These are phyloP conservation scores for Passiflora organensis DNA, from an alignment of 345 rosid genomes.

Conservation along the genomic window DNA sequence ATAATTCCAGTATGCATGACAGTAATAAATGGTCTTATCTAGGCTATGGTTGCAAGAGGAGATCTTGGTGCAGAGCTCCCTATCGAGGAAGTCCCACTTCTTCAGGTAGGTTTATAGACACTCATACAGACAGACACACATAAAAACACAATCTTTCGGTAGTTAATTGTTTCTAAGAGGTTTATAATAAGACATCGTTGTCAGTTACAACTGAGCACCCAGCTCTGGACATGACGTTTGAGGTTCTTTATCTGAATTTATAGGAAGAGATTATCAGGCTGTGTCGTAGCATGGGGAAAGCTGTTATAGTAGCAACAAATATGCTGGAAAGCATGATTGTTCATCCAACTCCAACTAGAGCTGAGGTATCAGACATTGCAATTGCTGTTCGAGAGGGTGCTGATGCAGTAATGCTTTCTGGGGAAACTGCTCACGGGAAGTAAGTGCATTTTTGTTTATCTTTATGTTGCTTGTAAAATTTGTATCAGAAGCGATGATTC, in stretches of 20 bases:
- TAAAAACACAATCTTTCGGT: too few relatives aligned
- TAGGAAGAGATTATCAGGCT: conserved; percentile 85
- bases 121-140: too few relatives aligned
- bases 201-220: background rate
- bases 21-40: conserved; percentile 7
- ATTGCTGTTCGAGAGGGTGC: conserved; percentile 99
- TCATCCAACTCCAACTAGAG: conserved; percentile 97
- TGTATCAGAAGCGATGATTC: conserved; percentile 6
- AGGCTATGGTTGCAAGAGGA: conserved; percentile 99
- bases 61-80: conserved; percentile 99
- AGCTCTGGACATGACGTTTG: background rate
- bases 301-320: conserved; percentile 97
- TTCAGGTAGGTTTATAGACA: conserved; percentile 73
- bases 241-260: conserved; percentile 15
- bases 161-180: conserved; percentile 19
- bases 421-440: conserved; percentile 99
- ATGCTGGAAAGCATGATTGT: conserved; percentile 99
- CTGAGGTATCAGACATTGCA: conserved; percentile 98
- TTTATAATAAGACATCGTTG: conserved; percentile 7
- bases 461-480: background rate
- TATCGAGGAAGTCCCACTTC: conserved; percentile 95
- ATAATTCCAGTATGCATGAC: conserved; percentile 4
- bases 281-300: conserved; percentile 99
- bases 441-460: conserved; percentile 27
- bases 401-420: conserved; percentile 98